phyloP scores from a whole-genome alignment of 176 grass and related monocot species.

The Triticum dicoccoides region DNA sequence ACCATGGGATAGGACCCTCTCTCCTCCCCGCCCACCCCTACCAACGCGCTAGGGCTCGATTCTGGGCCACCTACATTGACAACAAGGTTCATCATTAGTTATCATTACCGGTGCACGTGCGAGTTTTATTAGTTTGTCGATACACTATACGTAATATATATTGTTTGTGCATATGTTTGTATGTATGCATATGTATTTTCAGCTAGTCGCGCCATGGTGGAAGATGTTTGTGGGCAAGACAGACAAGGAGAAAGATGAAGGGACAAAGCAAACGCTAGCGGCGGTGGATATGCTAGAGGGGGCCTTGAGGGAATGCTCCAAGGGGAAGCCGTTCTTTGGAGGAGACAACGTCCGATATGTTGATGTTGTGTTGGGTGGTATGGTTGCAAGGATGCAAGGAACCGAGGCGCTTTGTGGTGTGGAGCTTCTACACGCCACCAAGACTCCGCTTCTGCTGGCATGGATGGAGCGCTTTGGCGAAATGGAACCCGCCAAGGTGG shows the following conservation, averaged over 20 bases:
- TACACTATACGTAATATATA: no score
- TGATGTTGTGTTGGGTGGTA: constrained; percentile 24
- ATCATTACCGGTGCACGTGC: no score
- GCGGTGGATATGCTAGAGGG: neutral
- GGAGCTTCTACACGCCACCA: constrained; percentile 11
- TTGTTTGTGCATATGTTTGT: no score
- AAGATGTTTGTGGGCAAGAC: neutral
- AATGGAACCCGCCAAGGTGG: constrained; percentile 8
- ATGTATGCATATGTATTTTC: neutral
- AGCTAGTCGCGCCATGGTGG: neutral
- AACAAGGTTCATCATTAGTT: neutral
- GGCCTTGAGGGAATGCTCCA: neutral
- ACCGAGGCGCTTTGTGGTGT: neutral
- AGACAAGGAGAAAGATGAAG: neutral
- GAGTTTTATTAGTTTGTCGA: no score
- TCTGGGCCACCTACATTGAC: neutral
- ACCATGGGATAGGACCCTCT: neutral
- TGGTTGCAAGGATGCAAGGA: neutral
- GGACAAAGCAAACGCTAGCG: neutral
- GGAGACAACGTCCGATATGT: constrained; percentile 24
- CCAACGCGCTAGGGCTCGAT: neutral
- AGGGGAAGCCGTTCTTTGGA: neutral
- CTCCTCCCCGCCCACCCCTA: neutral
- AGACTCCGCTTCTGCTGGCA: neutral
- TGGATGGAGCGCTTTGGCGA: constrained; percentile 4